Evolutionary conservation across 23 red algal genomes (phyloP).

Genomic region (Chondrus crispus): DNA sequence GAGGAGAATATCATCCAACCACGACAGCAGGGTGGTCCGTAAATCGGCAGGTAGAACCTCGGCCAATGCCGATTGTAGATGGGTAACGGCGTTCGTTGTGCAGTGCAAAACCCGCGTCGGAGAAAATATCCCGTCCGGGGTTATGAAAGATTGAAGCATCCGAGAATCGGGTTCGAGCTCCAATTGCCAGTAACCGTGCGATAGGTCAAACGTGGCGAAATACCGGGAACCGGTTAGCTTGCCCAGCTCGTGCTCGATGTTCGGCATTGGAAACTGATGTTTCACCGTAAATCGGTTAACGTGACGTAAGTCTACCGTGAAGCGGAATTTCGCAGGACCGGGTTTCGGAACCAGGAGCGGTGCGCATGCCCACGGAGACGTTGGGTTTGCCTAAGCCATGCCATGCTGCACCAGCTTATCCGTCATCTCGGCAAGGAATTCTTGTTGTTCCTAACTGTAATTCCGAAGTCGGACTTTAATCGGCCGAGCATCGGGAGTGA

Average conservation of each 20-base stretch:
- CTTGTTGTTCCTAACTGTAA: not conserved
- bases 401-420: not conserved
- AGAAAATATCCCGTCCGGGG: not conserved
- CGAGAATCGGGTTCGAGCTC: not conserved
- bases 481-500: not conserved
- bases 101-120: not conserved
- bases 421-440: constrained; percentile 1
- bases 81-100: not conserved
- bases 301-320: constrained; percentile 29
- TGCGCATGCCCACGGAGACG: constrained; percentile 9
- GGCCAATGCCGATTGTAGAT: not conserved
- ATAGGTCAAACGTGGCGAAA: not conserved
- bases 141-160: not conserved
- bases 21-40: not conserved
- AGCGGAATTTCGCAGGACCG: not conserved
- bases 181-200: constrained; percentile 1
- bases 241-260: not conserved
- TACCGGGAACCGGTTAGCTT: not conserved
- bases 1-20: not conserved
- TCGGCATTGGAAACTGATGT: not conserved
- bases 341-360: constrained; percentile 31
- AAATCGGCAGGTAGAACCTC: not conserved
- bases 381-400: not conserved
- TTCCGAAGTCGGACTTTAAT: constrained; percentile 26
- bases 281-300: constrained; percentile 29